These are phyloP conservation scores for Cryptomeria japonica DNA, from an alignment of 75 land plant genomes.

Conservation along the genomic window DNA sequence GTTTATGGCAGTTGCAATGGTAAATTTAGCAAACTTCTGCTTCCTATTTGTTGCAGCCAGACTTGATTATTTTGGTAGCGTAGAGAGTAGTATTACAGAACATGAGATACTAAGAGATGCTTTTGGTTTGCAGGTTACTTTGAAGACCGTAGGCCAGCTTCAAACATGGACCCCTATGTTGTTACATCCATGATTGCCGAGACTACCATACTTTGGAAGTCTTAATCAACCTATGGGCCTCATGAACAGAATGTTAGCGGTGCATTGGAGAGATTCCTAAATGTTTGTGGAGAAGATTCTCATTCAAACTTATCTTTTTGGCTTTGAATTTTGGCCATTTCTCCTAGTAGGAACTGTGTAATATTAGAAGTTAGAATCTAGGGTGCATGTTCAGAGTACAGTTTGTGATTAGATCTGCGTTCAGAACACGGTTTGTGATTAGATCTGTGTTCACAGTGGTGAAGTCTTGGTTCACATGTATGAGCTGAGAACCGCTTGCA, in stretches of 20 bases:
- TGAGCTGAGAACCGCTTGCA: neutral
- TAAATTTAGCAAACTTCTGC: neutral
- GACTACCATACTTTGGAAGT: slow-evolving; percentile 43
- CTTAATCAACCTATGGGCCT: neutral
- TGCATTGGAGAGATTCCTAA: neutral
- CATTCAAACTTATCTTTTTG: neutral
- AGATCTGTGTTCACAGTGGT: neutral
- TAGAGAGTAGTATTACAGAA: neutral
- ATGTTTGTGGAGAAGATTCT: neutral
- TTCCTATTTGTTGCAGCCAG: neutral
- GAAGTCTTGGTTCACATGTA: neutral
- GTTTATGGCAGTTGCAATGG: neutral
- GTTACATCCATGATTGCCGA: slow-evolving; percentile 53
- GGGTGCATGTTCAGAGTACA: neutral
- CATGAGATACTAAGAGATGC: neutral
- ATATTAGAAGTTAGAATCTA: neutral
- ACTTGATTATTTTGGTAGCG: neutral
- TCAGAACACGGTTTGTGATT: neutral
- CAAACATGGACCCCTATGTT: slow-evolving; percentile 54
- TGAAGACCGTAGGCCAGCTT: slow-evolving; percentile 51
- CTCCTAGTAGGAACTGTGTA: neutral
- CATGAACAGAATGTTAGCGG: neutral
- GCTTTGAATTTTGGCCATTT: neutral
- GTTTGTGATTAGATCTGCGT: neutral
- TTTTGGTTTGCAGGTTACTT: slow-evolving; percentile 36